Percentiles rank a stretch among this genome's conserved stretches.
Conservation (phyloP, 2,329 filamentous ascomycete species). For the Incumbomyces delicatus region DNA sequence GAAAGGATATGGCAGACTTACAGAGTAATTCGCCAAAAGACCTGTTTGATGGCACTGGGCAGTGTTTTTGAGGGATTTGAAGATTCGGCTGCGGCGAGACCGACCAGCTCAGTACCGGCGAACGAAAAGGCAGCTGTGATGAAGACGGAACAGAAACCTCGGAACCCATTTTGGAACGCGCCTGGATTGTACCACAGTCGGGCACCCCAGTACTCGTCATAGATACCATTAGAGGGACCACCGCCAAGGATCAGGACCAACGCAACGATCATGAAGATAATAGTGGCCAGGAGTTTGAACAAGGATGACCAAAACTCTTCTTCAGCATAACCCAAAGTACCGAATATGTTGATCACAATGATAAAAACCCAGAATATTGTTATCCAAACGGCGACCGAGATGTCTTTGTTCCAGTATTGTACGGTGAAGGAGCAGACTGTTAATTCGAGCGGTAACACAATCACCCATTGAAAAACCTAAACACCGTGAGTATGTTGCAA, state of each 20-base stretch:
- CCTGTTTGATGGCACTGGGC: constrained; percentile 39
- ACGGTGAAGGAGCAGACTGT: constrained; percentile 71
- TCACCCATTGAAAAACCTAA: constrained; percentile 65
- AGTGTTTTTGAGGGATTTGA: constrained; percentile 41
- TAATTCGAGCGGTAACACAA: constrained; percentile 70
- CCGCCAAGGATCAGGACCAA: constrained; percentile 24
- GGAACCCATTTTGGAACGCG: constrained; percentile 37
- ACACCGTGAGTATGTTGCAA: constrained; percentile 42
- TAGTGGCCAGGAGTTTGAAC: constrained; percentile 62
- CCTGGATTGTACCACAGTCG: constrained; percentile 53
- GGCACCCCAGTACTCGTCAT: constrained; percentile 23
- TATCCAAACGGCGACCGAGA: constrained; percentile 40
- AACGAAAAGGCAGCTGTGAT: constrained; percentile 49
- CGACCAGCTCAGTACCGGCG: constrained; percentile 44
- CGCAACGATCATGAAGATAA: constrained; percentile 16
- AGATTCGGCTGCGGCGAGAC: constrained; percentile 44
- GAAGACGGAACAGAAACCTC: constrained; percentile 48
- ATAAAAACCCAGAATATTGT: constrained; percentile 64
- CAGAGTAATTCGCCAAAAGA: constrained; percentile 42
- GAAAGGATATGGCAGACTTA: constrained; percentile 7
- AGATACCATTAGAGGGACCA: constrained; percentile 28
- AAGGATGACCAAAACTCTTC: constrained; percentile 72
- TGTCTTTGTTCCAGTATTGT: constrained; percentile 52
- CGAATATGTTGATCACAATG: constrained; percentile 67
- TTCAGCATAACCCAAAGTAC: constrained; percentile 73